These are phyloP conservation scores for Spencermartinsiella ligniputridi DNA, from an alignment of 1,139 yeast genomes.

Conservation along the genomic window DNA sequence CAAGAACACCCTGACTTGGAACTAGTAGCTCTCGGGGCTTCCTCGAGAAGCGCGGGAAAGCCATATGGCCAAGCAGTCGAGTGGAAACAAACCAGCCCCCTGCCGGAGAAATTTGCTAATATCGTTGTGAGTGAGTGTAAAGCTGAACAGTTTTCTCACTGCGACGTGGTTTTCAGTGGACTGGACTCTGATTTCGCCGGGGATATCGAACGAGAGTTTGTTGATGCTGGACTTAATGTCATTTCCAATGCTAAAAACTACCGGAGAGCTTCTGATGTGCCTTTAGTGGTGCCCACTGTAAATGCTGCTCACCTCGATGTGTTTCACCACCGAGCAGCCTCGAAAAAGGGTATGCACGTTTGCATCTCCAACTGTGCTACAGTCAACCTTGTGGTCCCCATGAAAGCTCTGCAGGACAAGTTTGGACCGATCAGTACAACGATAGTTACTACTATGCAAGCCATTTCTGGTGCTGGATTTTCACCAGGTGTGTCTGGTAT, in stretches of 20 bases:
- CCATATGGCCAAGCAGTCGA: constrained; percentile 76
- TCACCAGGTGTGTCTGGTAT: constrained; percentile 97
- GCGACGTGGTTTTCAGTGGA: constrained; percentile 94
- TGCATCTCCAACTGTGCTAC: constrained; percentile 98
- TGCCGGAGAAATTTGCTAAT: constrained; percentile 64
- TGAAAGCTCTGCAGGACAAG: constrained; percentile 81
- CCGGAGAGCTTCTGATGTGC: constrained; percentile 83
- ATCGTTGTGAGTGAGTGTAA: constrained; percentile 74
- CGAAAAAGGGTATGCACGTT: constrained; percentile 74
- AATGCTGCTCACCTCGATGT: constrained; percentile 90
- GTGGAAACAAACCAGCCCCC: constrained; percentile 88
- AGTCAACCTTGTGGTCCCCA: constrained; percentile 95
- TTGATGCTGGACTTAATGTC: constrained; percentile 74
- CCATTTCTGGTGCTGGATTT: constrained; percentile 97
- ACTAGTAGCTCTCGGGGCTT: constrained; percentile 83
- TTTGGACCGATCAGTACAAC: constrained; percentile 88
- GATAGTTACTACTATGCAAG: constrained; percentile 91
- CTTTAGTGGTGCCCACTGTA: constrained; percentile 90
- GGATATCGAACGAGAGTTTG: constrained; percentile 79
- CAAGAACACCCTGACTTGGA: constrained; percentile 89
- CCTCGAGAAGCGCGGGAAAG: constrained; percentile 91
- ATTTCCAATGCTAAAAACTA: constrained; percentile 95
- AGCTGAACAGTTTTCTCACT: constrained; percentile 69
- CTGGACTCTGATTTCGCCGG: constrained; percentile 94
- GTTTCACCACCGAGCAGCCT: constrained; percentile 57